Conservation (phyloP, 257 asterid genomes). For the Solanum etuberosum region DNA sequence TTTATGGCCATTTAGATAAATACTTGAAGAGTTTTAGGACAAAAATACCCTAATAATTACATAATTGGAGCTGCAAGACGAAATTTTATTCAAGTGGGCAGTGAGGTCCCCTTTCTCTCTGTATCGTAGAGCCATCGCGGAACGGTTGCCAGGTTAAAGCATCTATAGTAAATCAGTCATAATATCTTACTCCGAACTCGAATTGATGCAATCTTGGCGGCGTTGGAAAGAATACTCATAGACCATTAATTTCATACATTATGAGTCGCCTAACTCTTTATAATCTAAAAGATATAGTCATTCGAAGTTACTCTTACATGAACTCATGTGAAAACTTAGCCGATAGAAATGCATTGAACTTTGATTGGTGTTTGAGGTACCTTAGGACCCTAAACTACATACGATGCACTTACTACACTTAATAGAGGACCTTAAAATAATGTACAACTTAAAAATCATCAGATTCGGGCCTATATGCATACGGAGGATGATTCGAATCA, state of each 20-base stretch:
- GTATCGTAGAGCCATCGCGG: not conserved
- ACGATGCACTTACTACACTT: not conserved
- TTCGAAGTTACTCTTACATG: not conserved
- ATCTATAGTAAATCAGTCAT: not conserved
- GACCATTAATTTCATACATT: not conserved
- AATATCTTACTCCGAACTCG: not conserved
- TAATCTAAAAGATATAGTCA: not conserved
- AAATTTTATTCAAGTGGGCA: not conserved
- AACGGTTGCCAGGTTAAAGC: not conserved
- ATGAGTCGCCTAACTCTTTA: not conserved
- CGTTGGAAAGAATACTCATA: no score
- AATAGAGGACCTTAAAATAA: not conserved
- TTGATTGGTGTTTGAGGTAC: not conserved
- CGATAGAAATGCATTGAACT: not conserved
- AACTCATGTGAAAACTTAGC: not conserved
- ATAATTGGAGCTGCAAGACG: not conserved
- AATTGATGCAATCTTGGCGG: not conserved
- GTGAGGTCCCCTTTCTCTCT: not conserved
- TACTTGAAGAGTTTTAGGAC: not conserved
- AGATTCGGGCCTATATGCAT: not conserved
- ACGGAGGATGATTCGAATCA: not conserved
- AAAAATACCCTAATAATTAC: not conserved
- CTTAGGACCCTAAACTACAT: not conserved
- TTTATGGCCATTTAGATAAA: not conserved
- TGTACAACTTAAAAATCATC: not conserved